Base-by-base conservation (phyloP, 2,329 filamentous ascomycete genomes). In the Xenosphaeropsis pyriputrescens region DNA sequence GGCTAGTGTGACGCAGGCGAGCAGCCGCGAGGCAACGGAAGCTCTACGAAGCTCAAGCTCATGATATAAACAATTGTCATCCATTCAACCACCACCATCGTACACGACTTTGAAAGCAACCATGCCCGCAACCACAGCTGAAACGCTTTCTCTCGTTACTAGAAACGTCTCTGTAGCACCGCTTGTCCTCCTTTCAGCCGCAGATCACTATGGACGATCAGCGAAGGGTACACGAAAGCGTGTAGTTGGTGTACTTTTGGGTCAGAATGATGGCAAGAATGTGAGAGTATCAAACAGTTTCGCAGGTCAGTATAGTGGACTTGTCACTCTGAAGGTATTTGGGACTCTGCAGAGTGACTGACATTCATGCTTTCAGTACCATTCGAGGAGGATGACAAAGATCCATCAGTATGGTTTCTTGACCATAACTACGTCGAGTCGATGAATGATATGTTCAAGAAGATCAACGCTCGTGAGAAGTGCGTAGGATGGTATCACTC, bases 371-470 rank as follows among this genome's bases (percentile, higher is more conserved):
- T 30, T 45, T 45, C 53, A 94, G 91, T 96, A 34, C 91, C 91
- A 1, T 98, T 98, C 56, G 91, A 98, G 63, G 91, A 98, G 66
- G 91, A 98, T 59, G 91, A 95, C 54, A 94, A 93, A 64, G 88
- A 98, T 58, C 89, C 89, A 3, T 93, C 89, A 29, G 91, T 98
- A 57, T 98, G 91, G 91, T 98, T 96, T 59, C 66, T 98, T 47
- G 91, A 98, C 60, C 91, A 98, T 72, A 96, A 96, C 72, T 98
- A 95, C 56, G 84, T 98, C 61, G 91, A 98, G 64, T 85, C 81
- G 51, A 98, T 98, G 91, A 93, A 91, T 65, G 91, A 96, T 62
- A 98, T 98, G 91, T 98, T 98, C 74, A 98, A 98, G 71, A 96
- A 96, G 67, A 88, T 98, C 70, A 98, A 98, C 67, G 91, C 91